Conservation (phyloP, 345 rosid species). For the Aurinia saxatilis region DNA sequence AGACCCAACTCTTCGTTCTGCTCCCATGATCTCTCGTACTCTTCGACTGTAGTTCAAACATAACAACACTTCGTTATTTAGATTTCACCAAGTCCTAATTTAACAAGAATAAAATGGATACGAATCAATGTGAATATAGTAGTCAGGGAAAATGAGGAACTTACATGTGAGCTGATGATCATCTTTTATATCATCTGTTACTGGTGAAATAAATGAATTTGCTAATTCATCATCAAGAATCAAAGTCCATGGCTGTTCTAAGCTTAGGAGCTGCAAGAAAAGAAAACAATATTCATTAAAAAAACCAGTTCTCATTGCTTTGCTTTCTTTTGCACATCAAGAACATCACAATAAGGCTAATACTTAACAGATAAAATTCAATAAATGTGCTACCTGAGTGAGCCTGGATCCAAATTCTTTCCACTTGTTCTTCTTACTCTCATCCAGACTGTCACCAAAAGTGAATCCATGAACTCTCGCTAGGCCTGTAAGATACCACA, state of each 20-base stretch:
- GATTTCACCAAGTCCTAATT: not conserved
- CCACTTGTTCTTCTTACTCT: slow-evolving; percentile 59
- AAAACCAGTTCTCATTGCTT: not conserved
- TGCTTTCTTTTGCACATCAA: not conserved
- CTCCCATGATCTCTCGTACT: slow-evolving; percentile 86
- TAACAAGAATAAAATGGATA: not conserved
- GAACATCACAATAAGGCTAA: not conserved
- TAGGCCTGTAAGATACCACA: slow-evolving; percentile 48
- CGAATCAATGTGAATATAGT: not conserved
- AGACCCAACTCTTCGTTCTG: slow-evolving; percentile 92
- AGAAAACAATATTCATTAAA: not conserved
- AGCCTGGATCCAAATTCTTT: slow-evolving; percentile 59
- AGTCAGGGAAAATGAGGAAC: slow-evolving; percentile 24
- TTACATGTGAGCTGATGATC: slow-evolving; percentile 78
- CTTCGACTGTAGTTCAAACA: slow-evolving; percentile 49
- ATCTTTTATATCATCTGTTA: slow-evolving; percentile 73
- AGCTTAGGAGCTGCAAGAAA: slow-evolving; percentile 50
- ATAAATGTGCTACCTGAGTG: slow-evolving; percentile 43
- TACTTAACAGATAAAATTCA: not conserved
- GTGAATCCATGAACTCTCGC: slow-evolving; percentile 96
- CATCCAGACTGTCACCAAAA: slow-evolving; percentile 87
- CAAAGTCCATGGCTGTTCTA: slow-evolving; percentile 71
- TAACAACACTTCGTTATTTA: not conserved
- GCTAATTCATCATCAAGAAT: slow-evolving; percentile 83
- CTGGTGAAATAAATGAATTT: slow-evolving; percentile 83